phyloP scores from a whole-genome alignment of 2,329 filamentous ascomycete species.

The Eurotiales sp. region DNA sequence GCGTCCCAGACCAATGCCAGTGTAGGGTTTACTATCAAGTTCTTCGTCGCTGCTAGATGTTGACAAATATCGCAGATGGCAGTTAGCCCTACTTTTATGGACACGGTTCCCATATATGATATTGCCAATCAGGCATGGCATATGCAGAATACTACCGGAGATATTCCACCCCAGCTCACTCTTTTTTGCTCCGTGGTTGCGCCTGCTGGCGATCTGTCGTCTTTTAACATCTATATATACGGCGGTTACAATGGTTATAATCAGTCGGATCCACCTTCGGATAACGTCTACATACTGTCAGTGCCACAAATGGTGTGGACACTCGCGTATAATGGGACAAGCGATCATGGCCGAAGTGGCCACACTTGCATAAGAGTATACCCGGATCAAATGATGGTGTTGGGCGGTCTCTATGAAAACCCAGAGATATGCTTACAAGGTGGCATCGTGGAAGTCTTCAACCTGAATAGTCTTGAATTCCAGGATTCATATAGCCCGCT shows the following conservation, averaged over 20 bases:
- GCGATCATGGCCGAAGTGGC: constrained; percentile 24
- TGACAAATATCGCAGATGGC: constrained; percentile 11
- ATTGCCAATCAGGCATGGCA: constrained; percentile 27
- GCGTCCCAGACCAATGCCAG: constrained; percentile 18
- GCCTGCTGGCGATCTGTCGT: constrained; percentile 36
- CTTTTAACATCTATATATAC: constrained; percentile 34
- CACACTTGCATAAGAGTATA: constrained; percentile 37
- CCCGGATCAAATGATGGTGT: constrained; percentile 48
- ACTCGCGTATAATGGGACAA: constrained; percentile 21
- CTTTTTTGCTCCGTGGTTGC: constrained; percentile 42
- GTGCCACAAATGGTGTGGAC: constrained; percentile 34
- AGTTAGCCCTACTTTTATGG: constrained; percentile 35
- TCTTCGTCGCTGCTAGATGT: background rate
- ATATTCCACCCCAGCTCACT: constrained; percentile 32
- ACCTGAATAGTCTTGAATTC: constrained; percentile 32
- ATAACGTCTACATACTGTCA: constrained; percentile 33
- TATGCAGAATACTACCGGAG: constrained; percentile 39
- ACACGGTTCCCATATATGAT: constrained; percentile 37
- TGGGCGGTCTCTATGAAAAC: constrained; percentile 29
- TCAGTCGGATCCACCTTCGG: constrained; percentile 21
- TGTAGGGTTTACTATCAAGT: constrained; percentile 13
- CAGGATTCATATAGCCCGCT: constrained; percentile 29
- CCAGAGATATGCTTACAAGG: constrained; percentile 45
- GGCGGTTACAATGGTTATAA: constrained; percentile 29
- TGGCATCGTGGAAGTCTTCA: constrained; percentile 51